A percentile compares a stretch with the other conserved stretches of the same genome.
Evolutionary conservation across 2,329 filamentous ascomycete species (phyloP).

Genomic region (Aaosphaeria arxii): DNA sequence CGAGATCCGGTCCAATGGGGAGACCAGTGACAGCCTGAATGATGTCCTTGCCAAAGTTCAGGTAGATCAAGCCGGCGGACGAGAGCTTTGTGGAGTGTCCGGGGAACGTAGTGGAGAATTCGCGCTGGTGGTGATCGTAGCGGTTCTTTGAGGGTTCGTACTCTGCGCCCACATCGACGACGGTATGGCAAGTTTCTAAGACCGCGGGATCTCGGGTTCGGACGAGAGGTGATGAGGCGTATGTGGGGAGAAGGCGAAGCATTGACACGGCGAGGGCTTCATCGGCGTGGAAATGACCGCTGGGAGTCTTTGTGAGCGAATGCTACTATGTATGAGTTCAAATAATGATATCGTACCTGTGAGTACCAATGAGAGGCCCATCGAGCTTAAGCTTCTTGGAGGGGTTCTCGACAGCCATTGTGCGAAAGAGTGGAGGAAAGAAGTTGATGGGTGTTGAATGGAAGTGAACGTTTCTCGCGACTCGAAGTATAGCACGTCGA

Average conservation of each 20-base stretch:
- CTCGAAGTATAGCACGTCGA: too few relatives aligned
- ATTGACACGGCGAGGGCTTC: constrained; percentile 96
- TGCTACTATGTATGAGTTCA: background rate
- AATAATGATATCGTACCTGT: constrained; percentile 57
- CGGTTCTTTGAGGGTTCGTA: constrained; percentile 75
- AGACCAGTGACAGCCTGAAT: constrained; percentile 66
- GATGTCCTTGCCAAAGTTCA: constrained; percentile 88
- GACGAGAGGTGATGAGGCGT: constrained; percentile 69
- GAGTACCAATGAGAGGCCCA: constrained; percentile 74
- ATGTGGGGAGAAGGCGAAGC: constrained; percentile 82
- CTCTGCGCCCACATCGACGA: constrained; percentile 95
- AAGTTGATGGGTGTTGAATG: background rate
- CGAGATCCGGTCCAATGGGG: constrained; percentile 63
- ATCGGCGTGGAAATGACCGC: constrained; percentile 97
- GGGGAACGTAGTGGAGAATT: constrained; percentile 83
- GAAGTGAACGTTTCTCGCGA: background rate
- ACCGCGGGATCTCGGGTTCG: constrained; percentile 81
- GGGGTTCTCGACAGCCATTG: constrained; percentile 36
- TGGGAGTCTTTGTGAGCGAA: constrained; percentile 18
- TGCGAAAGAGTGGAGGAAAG: constrained; percentile 1
- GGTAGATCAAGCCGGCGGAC: constrained; percentile 88
- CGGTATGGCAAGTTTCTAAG: constrained; percentile 82
- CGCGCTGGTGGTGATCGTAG: constrained; percentile 97
- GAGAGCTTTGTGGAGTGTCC: constrained; percentile 83
- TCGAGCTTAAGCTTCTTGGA: constrained; percentile 83